Conservation (phyloP, 306 rosid species). For the Medicago arabica region DNA sequence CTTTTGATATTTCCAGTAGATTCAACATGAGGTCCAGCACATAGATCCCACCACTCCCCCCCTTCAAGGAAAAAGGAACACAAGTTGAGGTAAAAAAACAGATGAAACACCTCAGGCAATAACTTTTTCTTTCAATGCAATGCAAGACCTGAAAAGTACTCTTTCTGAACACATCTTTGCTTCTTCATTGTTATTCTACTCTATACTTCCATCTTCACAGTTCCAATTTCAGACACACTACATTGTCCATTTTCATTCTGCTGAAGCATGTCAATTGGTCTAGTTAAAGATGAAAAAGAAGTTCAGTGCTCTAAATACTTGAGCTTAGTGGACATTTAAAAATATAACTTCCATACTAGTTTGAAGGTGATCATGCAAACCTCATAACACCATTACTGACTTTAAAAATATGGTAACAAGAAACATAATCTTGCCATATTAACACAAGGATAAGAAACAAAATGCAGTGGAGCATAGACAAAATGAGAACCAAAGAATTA, state of each 20-base stretch:
- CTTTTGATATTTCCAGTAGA: constrained; percentile 87
- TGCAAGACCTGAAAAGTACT: constrained; percentile 39
- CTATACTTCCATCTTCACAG: constrained; percentile 48
- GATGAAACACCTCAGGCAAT: constrained; percentile 31
- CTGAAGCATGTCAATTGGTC: constrained; percentile 43
- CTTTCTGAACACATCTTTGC: constrained; percentile 38
- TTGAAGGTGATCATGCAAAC: constrained; percentile 28
- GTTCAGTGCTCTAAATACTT: constrained; percentile 35
- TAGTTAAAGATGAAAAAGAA: constrained; percentile 44
- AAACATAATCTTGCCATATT: constrained; percentile 31
- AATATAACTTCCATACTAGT: background rate
- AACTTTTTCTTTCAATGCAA: constrained; percentile 38
- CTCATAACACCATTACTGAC: constrained; percentile 3
- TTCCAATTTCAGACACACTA: constrained; percentile 44
- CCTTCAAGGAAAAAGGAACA: constrained; percentile 55
- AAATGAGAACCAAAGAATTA: constrained; percentile 11
- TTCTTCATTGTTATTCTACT: constrained; percentile 45
- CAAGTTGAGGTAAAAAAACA: constrained; percentile 33
- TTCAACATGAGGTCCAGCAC: constrained; percentile 98
- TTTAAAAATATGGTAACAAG: constrained; percentile 16
- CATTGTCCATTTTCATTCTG: constrained; percentile 45
- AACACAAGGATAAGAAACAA: constrained; percentile 16
- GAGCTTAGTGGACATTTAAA: constrained; percentile 14
- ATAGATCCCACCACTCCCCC: constrained; percentile 97
- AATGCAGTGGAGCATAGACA: constrained; percentile 26